Conservation (phyloP, 225 moss, liverwort and hornwort species). For the Marchantia paleacea region DNA sequence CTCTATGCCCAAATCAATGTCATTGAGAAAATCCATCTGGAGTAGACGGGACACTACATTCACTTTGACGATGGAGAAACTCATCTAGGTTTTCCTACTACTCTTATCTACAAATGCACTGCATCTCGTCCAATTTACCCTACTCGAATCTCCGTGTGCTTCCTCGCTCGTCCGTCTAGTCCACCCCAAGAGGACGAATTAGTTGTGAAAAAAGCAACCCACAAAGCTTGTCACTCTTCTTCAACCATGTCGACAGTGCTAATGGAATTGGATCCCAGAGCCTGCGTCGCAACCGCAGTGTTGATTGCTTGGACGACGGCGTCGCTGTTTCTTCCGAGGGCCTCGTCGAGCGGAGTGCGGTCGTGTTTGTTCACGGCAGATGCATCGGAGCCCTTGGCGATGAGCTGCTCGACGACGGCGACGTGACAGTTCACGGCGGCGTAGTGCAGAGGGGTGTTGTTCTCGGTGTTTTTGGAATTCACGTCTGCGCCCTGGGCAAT, state of each 20-base stretch:
- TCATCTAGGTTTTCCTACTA: too few relatives aligned
- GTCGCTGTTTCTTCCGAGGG: constrained; percentile 31
- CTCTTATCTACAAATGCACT: not conserved
- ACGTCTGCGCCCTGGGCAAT: constrained; percentile 32
- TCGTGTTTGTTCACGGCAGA: constrained; percentile 36
- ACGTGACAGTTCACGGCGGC: constrained; percentile 42
- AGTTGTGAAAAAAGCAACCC: not conserved
- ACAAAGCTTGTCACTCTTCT: not conserved
- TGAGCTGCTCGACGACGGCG: constrained; percentile 37
- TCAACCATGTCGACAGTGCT: constrained; percentile 16
- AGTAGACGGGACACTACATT: not conserved
- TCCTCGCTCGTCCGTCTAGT: not conserved
- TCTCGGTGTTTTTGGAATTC: constrained; percentile 40
- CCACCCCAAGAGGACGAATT: too few relatives aligned
- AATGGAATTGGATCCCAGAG: constrained; percentile 21
- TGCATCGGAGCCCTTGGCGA: constrained; percentile 35
- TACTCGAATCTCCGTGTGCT: not conserved
- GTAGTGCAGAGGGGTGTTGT: constrained; percentile 47
- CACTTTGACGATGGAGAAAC: not conserved
- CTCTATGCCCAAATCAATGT: not conserved
- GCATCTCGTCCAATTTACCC: not conserved
- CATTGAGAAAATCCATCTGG: not conserved
- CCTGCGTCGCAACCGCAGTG: constrained; percentile 30
- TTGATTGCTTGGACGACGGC: constrained; percentile 41
- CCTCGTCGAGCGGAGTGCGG: constrained; percentile 45